Base-by-base conservation (phyloP, 2,329 filamentous ascomycete species). In the Apiospora saccharicola region DNA sequence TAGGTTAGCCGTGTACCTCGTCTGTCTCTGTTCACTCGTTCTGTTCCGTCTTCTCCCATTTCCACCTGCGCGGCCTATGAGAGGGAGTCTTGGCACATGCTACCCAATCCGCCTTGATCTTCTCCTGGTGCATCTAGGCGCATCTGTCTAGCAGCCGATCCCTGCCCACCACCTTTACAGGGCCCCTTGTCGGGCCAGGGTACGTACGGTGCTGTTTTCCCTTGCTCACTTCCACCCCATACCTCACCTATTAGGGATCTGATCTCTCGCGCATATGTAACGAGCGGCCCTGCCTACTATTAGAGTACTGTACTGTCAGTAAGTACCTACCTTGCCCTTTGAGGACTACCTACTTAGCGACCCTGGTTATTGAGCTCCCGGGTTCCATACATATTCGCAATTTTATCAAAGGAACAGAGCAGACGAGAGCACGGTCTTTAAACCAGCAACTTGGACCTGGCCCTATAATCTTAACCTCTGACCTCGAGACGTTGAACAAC, bases 401-500 rank as follows among this genome's bases (percentile, higher is more conserved):
- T 44, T n/a, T 70, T 26, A 68, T 68, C 46, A 70, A 70, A 70
- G 68, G 68, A 51, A 22, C 30, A 41, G 68, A 46, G n/a, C 57
- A 64, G 57, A 64, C 34, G 34, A 64, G 57, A 70, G 68, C 68
- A 70, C 68, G 47, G 47, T 70, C 68, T 53, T 41, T 41, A 22
- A 3, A 43, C 37, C 68, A 70, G 47, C 68, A 22, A 44, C 68
- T 70, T 37, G n/a, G 34, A 64, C 34, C 57, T 64, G 57, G 68
- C 68, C 68, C 68, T 57, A 57, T 51, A 70, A 70, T 57, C 37
- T 70, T 70, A 70, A 57, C 8, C 22, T 53, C 46, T 70, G 30
- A 43, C 68, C 68, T 70, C 68, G 68, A 70, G 49, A 70, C 68
- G 47, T 57, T 53, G 47, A 70, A 41, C 68, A 57, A 51, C 26